Evolutionary conservation across 2,329 filamentous ascomycete species (phyloP), one percentile per base, ranked within the genome.

Genomic region (Colletotrichum tropicale): DNA sequence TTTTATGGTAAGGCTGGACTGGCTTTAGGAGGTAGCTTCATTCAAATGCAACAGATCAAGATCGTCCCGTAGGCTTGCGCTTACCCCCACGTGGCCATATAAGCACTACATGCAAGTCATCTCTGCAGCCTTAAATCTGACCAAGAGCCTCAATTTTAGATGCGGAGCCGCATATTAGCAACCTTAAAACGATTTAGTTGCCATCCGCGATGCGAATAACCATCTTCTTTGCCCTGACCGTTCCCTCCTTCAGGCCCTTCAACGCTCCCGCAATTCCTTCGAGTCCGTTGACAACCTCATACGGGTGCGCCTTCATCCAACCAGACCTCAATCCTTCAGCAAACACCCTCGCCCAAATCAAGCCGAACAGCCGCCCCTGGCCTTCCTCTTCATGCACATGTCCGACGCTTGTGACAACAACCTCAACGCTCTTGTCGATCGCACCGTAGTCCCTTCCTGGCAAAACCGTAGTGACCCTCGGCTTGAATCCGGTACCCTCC

Each of bases 181-280:
- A 48, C 36, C 16, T 52, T 5, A n/a, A 58, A 60, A n/a, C 16
- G 6, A n/a, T 12, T 66, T 65, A 76, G 2, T 74, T 68, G n/a
- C 70, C 74, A 10, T 78, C 77, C 5, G 67, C 75, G 21, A 78
- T 72, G 8, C 77, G 69, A 16, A 78, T 36, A 3, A 79, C 76
- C 69, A 78, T 70, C 76, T 78, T 79, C 67, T 79, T 79, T 24
- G 34, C 76, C 12, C 74, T 72, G 10, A 79, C 76, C 10, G 66
- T 77, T 5, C 76, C 76, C 6, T 77, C 52, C 66, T 55, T 71
- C 28, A 77, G 24, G 5, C 68, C 71, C 60, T 77, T 65, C 67
- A 79, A 36, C 30, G 70, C 77, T 5, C 24, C 67, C 24, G 75
- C 60, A n/a, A 79, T 18, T 8, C 67, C 66, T 26, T 76, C 71